Conservation (phyloP, 495 filamentous ascomycete genomes). For the Wilcoxina mikolae region DNA sequence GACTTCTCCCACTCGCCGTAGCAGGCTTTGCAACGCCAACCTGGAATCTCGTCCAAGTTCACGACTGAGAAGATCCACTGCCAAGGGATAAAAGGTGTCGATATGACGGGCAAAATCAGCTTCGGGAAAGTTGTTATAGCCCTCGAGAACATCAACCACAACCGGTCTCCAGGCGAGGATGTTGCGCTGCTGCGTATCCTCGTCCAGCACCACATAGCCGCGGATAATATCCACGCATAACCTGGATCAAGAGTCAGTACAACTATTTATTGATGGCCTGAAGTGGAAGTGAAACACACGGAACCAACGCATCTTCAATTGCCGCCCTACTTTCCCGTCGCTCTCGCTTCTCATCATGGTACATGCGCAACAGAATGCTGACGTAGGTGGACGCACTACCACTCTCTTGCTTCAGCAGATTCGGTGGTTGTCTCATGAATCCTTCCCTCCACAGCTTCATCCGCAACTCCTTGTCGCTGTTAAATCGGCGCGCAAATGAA, state of each 20-base stretch:
- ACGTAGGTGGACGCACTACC: constrained; percentile 89
- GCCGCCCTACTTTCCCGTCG: constrained; percentile 59
- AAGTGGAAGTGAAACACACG: constrained; percentile 36
- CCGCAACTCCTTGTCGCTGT: constrained; percentile 86
- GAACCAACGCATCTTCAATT: constrained; percentile 82
- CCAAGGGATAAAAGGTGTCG: constrained; percentile 68
- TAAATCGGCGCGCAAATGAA: constrained; percentile 91
- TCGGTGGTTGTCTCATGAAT: constrained; percentile 99
- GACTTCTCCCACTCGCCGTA: background rate
- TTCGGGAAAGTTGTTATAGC: constrained; percentile 74
- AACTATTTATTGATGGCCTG: background rate
- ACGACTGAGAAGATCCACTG: constrained; percentile 65
- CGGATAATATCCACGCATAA: constrained; percentile 85
- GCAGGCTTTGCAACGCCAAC: background rate
- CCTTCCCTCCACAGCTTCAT: constrained; percentile 92
- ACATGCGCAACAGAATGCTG: constrained; percentile 89
- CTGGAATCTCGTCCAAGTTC: constrained; percentile 33
- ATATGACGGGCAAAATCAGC: constrained; percentile 70
- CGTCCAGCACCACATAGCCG: constrained; percentile 67
- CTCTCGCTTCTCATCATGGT: constrained; percentile 73
- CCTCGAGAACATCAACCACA: constrained; percentile 93
- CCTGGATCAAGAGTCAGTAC: constrained; percentile 28
- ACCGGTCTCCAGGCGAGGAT: constrained; percentile 94
- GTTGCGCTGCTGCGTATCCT: constrained; percentile 89
- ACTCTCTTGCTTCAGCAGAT: constrained; percentile 93